A percentile compares a stretch with the other conserved stretches of the same genome.
Conservation (phyloP, 1,139 yeast species). For the Candida tunisiensis region DNA sequence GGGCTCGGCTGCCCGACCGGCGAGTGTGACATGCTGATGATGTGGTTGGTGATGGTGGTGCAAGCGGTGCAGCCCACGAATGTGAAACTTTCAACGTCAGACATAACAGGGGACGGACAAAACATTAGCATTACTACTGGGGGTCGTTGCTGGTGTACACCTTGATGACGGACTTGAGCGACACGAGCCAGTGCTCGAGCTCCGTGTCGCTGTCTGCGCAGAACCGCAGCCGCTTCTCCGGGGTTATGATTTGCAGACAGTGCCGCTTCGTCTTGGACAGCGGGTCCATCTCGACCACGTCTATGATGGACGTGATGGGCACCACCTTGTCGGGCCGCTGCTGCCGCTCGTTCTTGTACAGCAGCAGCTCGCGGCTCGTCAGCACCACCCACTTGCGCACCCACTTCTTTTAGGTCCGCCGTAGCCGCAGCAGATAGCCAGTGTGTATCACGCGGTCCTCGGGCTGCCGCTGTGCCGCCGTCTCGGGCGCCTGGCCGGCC, state of each 20-base stretch:
- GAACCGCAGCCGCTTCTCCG: conserved; percentile 27
- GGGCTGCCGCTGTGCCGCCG: not conserved
- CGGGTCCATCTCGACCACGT: conserved; percentile 37
- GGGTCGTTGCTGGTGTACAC: too few relatives aligned
- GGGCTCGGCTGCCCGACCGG: too few relatives aligned
- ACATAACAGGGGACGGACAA: too few relatives aligned
- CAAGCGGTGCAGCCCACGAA: too few relatives aligned
- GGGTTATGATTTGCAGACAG: conserved; percentile 34
- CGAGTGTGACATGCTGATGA: too few relatives aligned
- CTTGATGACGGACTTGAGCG: conserved; percentile 17
- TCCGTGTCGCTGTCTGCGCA: conserved; percentile 31
- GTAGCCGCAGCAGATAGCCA: conserved; percentile 27
- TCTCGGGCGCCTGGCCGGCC: not conserved
- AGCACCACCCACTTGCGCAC: conserved; percentile 26
- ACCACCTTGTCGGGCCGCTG: conserved; percentile 19
- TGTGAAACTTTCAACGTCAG: too few relatives aligned
- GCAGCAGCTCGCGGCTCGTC: conserved; percentile 25
- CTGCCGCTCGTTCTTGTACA: conserved; percentile 23
- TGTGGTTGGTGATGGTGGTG: too few relatives aligned
- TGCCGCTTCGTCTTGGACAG: conserved; percentile 25
- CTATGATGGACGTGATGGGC: conserved; percentile 25
- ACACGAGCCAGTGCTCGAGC: conserved; percentile 33
- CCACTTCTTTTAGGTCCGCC: conserved; percentile 33
- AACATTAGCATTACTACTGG: too few relatives aligned
- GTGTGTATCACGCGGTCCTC: conserved; percentile 25